Base-by-base conservation (phyloP, 2,329 filamentous ascomycete species). In the Metarhizium rileyi region DNA sequence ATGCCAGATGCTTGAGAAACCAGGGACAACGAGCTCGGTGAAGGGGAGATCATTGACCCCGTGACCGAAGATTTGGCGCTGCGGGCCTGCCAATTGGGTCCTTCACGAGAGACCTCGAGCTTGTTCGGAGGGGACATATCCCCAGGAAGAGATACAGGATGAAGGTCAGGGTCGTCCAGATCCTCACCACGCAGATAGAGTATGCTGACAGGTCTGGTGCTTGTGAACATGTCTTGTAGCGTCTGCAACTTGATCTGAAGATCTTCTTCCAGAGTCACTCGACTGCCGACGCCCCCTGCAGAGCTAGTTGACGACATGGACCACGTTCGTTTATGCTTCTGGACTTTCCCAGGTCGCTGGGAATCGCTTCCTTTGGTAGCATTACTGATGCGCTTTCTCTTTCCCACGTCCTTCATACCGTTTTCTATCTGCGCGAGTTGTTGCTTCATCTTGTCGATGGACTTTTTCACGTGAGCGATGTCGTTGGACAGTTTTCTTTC, bases 401-500 rank as follows among this genome's bases (percentile, higher is more conserved):
- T 86, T 42, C 77, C 75, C 55, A 80, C 81, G 54, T 85, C 81
- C 60, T 84, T 85, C 59, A 83, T 73, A 0, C 82, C 81, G 46
- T 74, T 82, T 60, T 85, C 82, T 0, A 80, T 78, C 61, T 96
- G 90, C 0, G 85, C 75, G 52, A 96, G 93, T 61, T 96, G 91
- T 62, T 95, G 90, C 66, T 94, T 94, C 44, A 96, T 72, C 68
- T 96, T 97, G 62, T 96, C 91, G 58, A 97, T 96, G 0, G 86
- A 88, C 70, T 96, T 97, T 68, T 94, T 95, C 55, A 97, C 87
- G 60, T 97, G 91, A 0, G 88, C 87, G 8, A 96, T 80, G 58
- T 97, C 91, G 62, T 97, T 97, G 16, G 90, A 90, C 1, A 97
- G 76, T 64, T 97, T 97, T 46, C 91, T 82, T 66, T 97, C 91